Evolutionary conservation across 2,329 filamentous ascomycete species (phyloP).

Genomic region (Epichloe brachyelytri): DNA sequence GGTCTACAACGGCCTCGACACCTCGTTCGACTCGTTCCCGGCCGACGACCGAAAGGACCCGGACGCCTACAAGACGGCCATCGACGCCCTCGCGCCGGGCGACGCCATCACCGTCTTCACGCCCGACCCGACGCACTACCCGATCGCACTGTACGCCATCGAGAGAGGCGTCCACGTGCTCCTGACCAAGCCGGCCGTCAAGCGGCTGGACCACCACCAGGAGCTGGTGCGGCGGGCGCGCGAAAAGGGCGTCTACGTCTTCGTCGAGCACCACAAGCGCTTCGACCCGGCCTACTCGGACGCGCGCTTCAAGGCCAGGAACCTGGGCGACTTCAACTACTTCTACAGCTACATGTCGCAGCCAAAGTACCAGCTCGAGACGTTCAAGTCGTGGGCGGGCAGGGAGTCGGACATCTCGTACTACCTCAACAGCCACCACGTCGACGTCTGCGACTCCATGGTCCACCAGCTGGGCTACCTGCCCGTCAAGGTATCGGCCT

Average conservation of each 20-base stretch:
- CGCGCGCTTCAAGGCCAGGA: constrained; percentile 62
- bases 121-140: constrained; percentile 82
- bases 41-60: constrained; percentile 60
- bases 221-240: constrained; percentile 58
- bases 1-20: constrained; percentile 81
- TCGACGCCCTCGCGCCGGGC: constrained; percentile 67
- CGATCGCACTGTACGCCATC: constrained; percentile 85
- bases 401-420: constrained; percentile 89
- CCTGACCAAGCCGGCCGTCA: constrained; percentile 87
- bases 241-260: constrained; percentile 73
- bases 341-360: constrained; percentile 97
- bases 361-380: constrained; percentile 81
- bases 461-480: constrained; percentile 58
- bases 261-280: constrained; percentile 93
- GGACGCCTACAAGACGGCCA: constrained; percentile 77
- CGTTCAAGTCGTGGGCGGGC: constrained; percentile 89
- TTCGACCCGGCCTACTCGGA: constrained; percentile 90
- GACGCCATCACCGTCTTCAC: constrained; percentile 95
- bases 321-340: constrained; percentile 91
- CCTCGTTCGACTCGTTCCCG: constrained; percentile 72
- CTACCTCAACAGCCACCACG: constrained; percentile 90
- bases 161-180: constrained; percentile 80
- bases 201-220: constrained; percentile 69
- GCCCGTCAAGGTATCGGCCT: constrained; percentile 67
- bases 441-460: constrained; percentile 90